Evolutionary conservation across 495 filamentous ascomycete species (phyloP).

Genomic region (Patellaria atrata): DNA sequence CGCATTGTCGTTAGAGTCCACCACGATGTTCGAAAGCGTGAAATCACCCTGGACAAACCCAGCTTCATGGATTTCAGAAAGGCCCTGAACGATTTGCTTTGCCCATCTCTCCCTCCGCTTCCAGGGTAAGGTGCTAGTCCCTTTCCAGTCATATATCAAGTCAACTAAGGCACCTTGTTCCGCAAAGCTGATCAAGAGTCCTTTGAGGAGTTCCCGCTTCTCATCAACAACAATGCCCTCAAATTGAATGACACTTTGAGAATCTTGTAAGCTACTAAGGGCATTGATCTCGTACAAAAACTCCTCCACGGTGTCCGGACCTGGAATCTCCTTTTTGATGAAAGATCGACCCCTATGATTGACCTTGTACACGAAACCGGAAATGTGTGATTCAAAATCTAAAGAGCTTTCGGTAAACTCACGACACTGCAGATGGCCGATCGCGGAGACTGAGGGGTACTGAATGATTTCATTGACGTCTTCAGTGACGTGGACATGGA

Average conservation of each 20-base stretch:
- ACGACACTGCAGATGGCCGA: slow-evolving; percentile 59
- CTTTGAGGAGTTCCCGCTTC: slow-evolving; percentile 58
- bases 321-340: slow-evolving; percentile 98
- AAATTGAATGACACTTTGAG: slow-evolving; percentile 71
- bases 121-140: slow-evolving; percentile 45
- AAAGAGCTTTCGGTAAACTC: slow-evolving; percentile 58
- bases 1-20: slow-evolving; percentile 70
- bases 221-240: slow-evolving; percentile 84
- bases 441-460: slow-evolving; percentile 61
- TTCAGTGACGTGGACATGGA: slow-evolving; percentile 97
- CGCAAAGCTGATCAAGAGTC: slow-evolving; percentile 79
- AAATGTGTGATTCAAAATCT: slow-evolving; percentile 81
- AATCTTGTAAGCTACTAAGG: slow-evolving; percentile 57
- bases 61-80: slow-evolving; percentile 87
- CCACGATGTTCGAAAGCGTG: slow-evolving; percentile 91
- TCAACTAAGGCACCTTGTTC: slow-evolving; percentile 80
- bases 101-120: slow-evolving; percentile 76
- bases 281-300: slow-evolving; percentile 98
- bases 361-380: slow-evolving; percentile 96
- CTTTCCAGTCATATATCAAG: slow-evolving; percentile 64
- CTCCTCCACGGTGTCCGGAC: slow-evolving; percentile 90
- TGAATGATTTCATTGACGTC: slow-evolving; percentile 90
- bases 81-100: slow-evolving; percentile 74
- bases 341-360: slow-evolving; percentile 47
- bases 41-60: slow-evolving; percentile 98